Evolutionary conservation across 768 basidiomycete genomes (phyloP).

Genomic region (Coprinopsis strossmayeri): DNA sequence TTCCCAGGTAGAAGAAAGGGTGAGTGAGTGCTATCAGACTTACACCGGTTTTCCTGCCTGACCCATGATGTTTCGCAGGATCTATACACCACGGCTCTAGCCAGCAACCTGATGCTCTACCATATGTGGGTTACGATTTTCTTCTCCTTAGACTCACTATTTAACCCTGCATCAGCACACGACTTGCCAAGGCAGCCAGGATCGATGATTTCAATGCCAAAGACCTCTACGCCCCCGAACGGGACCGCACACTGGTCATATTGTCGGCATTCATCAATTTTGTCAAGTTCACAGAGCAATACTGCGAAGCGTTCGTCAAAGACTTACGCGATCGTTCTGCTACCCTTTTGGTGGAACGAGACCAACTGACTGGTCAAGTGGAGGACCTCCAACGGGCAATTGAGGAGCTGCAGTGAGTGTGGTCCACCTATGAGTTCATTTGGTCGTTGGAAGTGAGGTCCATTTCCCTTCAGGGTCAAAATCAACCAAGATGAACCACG

Average conservation of each 20-base stretch:
- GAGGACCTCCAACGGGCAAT: slow-evolving; percentile 46
- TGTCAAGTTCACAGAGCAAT: slow-evolving; percentile 80
- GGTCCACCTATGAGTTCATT: too few species aligned
- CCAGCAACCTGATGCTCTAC: slow-evolving; percentile 58
- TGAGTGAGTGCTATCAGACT: slow-evolving; percentile 21
- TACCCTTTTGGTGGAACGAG: slow-evolving; percentile 54
- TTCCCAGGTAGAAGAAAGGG: slow-evolving; percentile 49
- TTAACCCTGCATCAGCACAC: slow-evolving; percentile 34
- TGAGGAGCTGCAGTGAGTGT: slow-evolving; percentile 51
- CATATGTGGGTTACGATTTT: slow-evolving; percentile 46
- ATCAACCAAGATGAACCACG: slow-evolving; percentile 65
- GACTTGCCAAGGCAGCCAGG: slow-evolving; percentile 67
- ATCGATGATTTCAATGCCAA: slow-evolving; percentile 71
- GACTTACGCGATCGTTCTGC: slow-evolving; percentile 58
- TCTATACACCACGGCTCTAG: slow-evolving; percentile 51
- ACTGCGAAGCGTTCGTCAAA: slow-evolving; percentile 51
- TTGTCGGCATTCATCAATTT: slow-evolving; percentile 92
- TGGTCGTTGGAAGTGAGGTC: too few species aligned
- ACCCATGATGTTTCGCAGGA: slow-evolving; percentile 39
- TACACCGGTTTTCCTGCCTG: not conserved
- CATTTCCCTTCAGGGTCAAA: slow-evolving; percentile 51
- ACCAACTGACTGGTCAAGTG: slow-evolving; percentile 44
- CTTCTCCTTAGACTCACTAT: slow-evolving; percentile 4
- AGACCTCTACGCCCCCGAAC: slow-evolving; percentile 69
- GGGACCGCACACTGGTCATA: slow-evolving; percentile 64